Evolutionary conservation across 2,329 filamentous ascomycete genomes (phyloP).

Genomic region (Colletotrichum musicola): DNA sequence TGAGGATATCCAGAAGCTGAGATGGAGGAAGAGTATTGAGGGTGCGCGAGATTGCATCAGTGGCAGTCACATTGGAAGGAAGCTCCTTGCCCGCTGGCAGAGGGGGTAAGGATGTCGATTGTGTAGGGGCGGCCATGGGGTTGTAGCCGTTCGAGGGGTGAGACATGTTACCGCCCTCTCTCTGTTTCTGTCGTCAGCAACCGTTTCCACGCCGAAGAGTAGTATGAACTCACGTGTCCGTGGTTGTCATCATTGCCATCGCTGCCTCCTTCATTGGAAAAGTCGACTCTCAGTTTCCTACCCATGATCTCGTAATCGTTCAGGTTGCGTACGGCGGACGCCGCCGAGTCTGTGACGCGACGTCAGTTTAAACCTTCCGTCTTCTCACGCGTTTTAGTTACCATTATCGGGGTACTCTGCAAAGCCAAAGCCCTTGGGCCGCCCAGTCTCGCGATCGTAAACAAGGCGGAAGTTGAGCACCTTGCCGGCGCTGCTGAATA

Average conservation of each 20-base stretch:
- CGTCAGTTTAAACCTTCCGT: not conserved
- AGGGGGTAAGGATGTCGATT: slow-evolving; percentile 74
- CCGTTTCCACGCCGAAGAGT: not conserved
- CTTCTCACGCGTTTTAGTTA: slow-evolving; percentile 41
- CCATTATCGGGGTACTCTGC: slow-evolving; percentile 95
- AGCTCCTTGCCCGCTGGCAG: slow-evolving; percentile 89
- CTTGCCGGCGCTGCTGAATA: slow-evolving; percentile 89
- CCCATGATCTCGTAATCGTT: slow-evolving; percentile 97
- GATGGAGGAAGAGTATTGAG: slow-evolving; percentile 87
- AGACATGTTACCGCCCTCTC: slow-evolving; percentile 31
- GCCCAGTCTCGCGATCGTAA: slow-evolving; percentile 94
- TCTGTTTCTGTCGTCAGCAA: slow-evolving; percentile 25
- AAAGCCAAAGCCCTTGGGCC: slow-evolving; percentile 96
- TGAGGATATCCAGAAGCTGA: slow-evolving; percentile 92
- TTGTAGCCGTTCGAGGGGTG: slow-evolving; percentile 51
- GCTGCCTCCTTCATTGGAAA: slow-evolving; percentile 89
- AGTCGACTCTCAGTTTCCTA: slow-evolving; percentile 93
- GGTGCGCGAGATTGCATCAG: slow-evolving; percentile 92
- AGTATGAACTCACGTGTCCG: slow-evolving; percentile 25
- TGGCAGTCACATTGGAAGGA: slow-evolving; percentile 83
- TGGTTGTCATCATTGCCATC: slow-evolving; percentile 69
- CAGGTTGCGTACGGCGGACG: slow-evolving; percentile 93
- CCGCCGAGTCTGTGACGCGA: slow-evolving; percentile 73
- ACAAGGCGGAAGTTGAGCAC: slow-evolving; percentile 94
- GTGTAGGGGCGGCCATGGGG: slow-evolving; percentile 41